phyloP scores from a whole-genome alignment of 148 eudicot genomes.

The Dysphania ambrosioides region DNA sequence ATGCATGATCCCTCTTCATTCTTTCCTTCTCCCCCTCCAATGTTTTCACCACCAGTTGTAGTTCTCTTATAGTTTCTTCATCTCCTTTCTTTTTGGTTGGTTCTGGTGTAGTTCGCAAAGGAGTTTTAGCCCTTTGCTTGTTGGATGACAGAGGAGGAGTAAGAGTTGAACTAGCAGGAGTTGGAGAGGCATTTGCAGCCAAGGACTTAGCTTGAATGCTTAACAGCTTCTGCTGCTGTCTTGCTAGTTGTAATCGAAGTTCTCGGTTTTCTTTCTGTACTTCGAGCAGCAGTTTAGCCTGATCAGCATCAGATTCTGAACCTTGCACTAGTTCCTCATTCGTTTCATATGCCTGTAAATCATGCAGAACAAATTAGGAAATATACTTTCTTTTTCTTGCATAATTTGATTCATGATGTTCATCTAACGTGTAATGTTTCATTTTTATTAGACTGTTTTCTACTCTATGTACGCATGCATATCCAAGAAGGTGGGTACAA shows the following conservation, averaged over 20 bases:
- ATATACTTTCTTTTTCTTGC: not conserved
- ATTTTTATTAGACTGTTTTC: not conserved
- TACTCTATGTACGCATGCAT: not conserved
- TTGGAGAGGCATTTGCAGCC: constrained; percentile 59
- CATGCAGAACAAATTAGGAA: not conserved
- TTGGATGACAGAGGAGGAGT: constrained; percentile 50
- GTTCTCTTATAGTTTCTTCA: constrained; percentile 52
- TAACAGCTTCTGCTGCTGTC: constrained; percentile 72
- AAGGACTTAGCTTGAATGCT: constrained; percentile 65
- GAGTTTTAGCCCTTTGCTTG: constrained; percentile 38
- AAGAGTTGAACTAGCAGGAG: constrained; percentile 40
- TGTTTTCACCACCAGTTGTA: constrained; percentile 47
- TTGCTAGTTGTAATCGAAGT: constrained; percentile 61
- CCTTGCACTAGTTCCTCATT: constrained; percentile 53
- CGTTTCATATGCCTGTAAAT: constrained; percentile 52
- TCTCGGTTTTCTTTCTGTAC: constrained; percentile 81
- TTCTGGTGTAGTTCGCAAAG: constrained; percentile 50
- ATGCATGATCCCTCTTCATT: constrained; percentile 59
- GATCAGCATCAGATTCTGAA: constrained; percentile 53
- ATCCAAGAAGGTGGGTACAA: not conserved
- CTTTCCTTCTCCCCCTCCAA: constrained; percentile 57
- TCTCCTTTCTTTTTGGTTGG: constrained; percentile 41
- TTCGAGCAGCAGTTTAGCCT: constrained; percentile 68
- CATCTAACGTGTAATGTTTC: not conserved
- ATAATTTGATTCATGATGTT: not conserved